Base-by-base conservation (phyloP, 805 yeast species). In the Suhomyces sp. region DNA sequence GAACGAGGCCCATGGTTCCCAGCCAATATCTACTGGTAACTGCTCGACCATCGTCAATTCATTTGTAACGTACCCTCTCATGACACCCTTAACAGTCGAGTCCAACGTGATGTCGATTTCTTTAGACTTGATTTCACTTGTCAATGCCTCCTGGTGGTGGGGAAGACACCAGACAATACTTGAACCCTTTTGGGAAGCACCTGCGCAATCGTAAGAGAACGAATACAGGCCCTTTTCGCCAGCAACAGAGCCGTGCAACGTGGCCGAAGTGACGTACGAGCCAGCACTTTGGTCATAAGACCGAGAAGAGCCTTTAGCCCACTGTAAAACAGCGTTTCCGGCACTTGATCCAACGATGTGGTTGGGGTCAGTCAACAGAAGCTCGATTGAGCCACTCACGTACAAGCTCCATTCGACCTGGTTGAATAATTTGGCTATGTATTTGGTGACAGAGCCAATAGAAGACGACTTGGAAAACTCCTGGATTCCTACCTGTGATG, bases 321-420 rank as follows among this genome's bases (percentile, higher is more conserved):
- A 46, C 54, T 71, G 75, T 12, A 69, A 48, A 1, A 60, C 48
- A n/a, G 55, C 57, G 21, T 70, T 33, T 80, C 76, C 75, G 2
- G 78, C 64, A 45, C 67, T 61, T 31, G 74, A 66, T 13, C 81
- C 84, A 17, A 69, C 69, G 53, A 83, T 67, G 44, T 73, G 66
- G 57, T 69, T 67, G 7, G 74, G 63, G 47, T 72, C 72, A 17
- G 55, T 33, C 27, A 67, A 64, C 25, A 46, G 48, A 57, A 77
- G 60, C 43, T 64, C 57, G 52, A 60, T 40, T 24, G 62, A 64
- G 1, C 70, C 72, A 1, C 78, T 74, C 9, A 82, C 83, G 59
- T 86, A 89, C 33, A 89, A 69, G n/a, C 82, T 71, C 94, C 96
- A 89, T 13, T 66, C 73, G 13, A 76, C 75, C 29, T 77, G 80